These are phyloP conservation scores for Thermothelomyces thermophilus DNA, from an alignment of 2,329 filamentous ascomycete genomes.

Conservation along the genomic window DNA sequence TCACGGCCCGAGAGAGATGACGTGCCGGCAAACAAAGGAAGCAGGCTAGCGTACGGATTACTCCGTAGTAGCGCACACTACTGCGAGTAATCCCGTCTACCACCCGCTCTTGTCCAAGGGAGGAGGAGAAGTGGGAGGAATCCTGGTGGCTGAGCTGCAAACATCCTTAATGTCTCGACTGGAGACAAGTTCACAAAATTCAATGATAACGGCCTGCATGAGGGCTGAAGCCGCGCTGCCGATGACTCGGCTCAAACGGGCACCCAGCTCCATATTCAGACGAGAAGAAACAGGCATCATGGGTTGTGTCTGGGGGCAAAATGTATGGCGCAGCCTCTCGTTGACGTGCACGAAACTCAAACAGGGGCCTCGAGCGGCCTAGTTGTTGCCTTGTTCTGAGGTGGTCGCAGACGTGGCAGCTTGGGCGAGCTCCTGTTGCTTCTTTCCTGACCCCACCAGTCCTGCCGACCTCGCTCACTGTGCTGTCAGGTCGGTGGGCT, in stretches of 20 bases:
- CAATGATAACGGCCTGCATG: slow-evolving; percentile 13
- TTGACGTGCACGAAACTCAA: not conserved
- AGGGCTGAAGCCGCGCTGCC: slow-evolving; percentile 11
- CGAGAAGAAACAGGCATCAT: no score
- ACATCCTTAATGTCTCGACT: no score
- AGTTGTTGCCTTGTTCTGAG: slow-evolving; percentile 10
- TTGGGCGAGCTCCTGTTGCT: not conserved
- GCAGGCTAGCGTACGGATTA: slow-evolving; percentile 6
- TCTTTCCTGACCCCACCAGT: not conserved
- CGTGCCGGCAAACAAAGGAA: not conserved
- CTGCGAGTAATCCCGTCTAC: no score
- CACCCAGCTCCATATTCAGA: not conserved
- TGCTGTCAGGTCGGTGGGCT: not conserved
- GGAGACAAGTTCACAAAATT: no score
- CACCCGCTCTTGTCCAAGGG: no score
- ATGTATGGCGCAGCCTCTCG: not conserved
- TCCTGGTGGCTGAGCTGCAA: no score
- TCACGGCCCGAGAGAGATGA: slow-evolving; percentile 13
- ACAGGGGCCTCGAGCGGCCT: not conserved
- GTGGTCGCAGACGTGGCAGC: slow-evolving; percentile 7
- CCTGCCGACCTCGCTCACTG: not conserved
- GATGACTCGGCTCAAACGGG: not conserved
- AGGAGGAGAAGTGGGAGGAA: not conserved
- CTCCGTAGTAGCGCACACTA: no score
- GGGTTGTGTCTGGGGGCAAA: no score